Base-by-base conservation (phyloP, 208 protist genomes). In the Leishmania martiniquensis region DNA sequence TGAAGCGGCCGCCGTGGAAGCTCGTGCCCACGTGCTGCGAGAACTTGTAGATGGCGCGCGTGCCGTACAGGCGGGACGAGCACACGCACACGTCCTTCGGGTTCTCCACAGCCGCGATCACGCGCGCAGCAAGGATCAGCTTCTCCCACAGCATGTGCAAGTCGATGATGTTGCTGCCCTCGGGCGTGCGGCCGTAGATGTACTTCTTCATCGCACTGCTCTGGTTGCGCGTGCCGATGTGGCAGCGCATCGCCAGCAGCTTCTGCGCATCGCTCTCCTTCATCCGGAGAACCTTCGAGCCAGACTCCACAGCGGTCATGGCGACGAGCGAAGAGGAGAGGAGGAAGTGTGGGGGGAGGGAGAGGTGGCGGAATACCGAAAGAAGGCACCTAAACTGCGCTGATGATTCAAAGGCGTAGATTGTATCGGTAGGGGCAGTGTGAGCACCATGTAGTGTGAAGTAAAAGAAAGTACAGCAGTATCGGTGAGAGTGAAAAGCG, bases 81-180 rank as follows among this genome's bases (percentile, higher is more conserved):
- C 99, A 98, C 81, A 98, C 98, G 83, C 87, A 93, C 55, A 99
- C 92, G 87, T 99, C 99, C 70, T 93, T 85, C 70, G 99, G 98
- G 97, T 99, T 99, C 93, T 99, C 98, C 81, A 99, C 98, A 68
- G 98, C 96, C 44, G 98, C 98, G 77, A 99, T 99, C 86, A 99
- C 93, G 81, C 99, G 97, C 84, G 99, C 99, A 78, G 99, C 99
- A 6, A 99, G 91, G 80, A 99, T 89, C 45, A 99, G 93, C 95
- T 99, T 99, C 93, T 99, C 98, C 98, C 98, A 99, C 78, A 98
- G 99, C 94, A 99, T 99, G 91, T 95, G 95, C 57, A 99, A 72
- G 92, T 99, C 99, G 85, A 99, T 95, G 76, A 99, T 89, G 97
- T 99, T 91, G 74, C 96, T 90, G 85, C 97, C 98, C 79, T 94